Percentiles rank a stretch among this genome's conserved stretches.
Evolutionary conservation across 768 basidiomycete genomes (phyloP).

Genomic region (Tricholoma terreum): DNA sequence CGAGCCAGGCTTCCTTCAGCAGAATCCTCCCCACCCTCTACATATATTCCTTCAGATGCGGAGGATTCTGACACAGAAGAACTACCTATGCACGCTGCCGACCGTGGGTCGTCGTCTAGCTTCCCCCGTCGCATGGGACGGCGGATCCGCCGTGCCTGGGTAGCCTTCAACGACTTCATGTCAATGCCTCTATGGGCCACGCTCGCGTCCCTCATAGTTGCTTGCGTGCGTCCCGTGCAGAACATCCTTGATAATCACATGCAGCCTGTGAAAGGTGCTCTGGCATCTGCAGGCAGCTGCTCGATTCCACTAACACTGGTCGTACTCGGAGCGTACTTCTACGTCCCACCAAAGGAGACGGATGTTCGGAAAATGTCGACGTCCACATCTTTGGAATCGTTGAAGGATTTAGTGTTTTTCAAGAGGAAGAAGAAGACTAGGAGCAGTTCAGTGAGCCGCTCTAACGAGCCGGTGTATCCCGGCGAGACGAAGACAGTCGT

Average conservation of each 20-base stretch:
- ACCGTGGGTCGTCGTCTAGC: slow-evolving; percentile 1
- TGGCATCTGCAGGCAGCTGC: slow-evolving; percentile 67
- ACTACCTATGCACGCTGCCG: slow-evolving; percentile 7
- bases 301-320: slow-evolving; percentile 87
- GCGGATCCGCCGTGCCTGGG: slow-evolving; percentile 28
- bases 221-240: slow-evolving; percentile 74
- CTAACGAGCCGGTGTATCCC: slow-evolving; percentile 23
- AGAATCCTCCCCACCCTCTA: slow-evolving; percentile 5
- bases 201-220: slow-evolving; percentile 69
- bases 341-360: slow-evolving; percentile 34
- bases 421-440: slow-evolving; percentile 14
- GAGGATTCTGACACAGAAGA: slow-evolving; percentile 18
- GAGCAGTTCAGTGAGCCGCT: slow-evolving; percentile 3
- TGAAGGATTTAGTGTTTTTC: slow-evolving; percentile 42
- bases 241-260: slow-evolving; percentile 61
- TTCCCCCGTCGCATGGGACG: slow-evolving; percentile 22
- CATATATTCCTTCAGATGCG: background rate
- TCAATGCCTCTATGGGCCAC: slow-evolving; percentile 87
- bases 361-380: background rate
- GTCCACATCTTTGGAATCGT: slow-evolving; percentile 26
- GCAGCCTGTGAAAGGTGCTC: slow-evolving; percentile 63
- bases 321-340: slow-evolving; percentile 93
- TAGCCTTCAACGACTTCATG: slow-evolving; percentile 68
- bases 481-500: slow-evolving; percentile 83
- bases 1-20: background rate